phyloP scores from a whole-genome alignment of 2,329 filamentous ascomycete species.

The Trichoderma sp. region DNA sequence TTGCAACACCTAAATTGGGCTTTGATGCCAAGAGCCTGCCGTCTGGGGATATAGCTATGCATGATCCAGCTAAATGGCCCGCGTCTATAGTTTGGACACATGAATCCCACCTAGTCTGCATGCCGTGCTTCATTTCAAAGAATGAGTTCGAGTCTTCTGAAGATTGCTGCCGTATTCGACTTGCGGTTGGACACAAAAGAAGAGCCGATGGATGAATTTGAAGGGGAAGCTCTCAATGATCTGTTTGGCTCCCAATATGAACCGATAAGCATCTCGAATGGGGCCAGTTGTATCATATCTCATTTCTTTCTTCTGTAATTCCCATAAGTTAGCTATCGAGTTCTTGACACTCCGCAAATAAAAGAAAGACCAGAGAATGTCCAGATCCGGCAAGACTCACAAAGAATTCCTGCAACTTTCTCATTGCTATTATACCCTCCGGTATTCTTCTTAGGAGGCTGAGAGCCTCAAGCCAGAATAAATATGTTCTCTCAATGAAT shows the following conservation, averaged over 20 bases:
- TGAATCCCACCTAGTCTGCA: background rate
- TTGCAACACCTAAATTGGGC: rapidly evolving
- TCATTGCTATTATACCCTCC: slow-evolving; percentile 24
- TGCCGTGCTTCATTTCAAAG: background rate
- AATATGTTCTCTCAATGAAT: slow-evolving; percentile 30
- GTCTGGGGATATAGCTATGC: background rate
- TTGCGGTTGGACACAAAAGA: background rate
- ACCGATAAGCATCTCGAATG: background rate
- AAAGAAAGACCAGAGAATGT: background rate
- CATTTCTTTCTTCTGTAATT: background rate
- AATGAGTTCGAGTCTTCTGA: background rate
- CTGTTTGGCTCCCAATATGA: background rate
- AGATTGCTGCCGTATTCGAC: background rate
- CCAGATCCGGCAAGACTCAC: background rate
- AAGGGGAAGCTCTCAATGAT: background rate
- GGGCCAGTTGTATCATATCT: background rate
- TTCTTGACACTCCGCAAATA: background rate
- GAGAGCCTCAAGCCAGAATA: slow-evolving; percentile 48
- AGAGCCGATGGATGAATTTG: background rate
- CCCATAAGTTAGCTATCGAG: background rate
- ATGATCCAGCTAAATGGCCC: too few species aligned
- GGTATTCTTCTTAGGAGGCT: slow-evolving; percentile 35
- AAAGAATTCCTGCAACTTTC: slow-evolving; percentile 17
- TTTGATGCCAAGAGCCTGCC: background rate
- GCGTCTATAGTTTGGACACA: background rate